Percentiles rank a stretch among this genome's conserved stretches.
phyloP scores from a whole-genome alignment of 352 stramenopile species.

The Pythium plurisporium region DNA sequence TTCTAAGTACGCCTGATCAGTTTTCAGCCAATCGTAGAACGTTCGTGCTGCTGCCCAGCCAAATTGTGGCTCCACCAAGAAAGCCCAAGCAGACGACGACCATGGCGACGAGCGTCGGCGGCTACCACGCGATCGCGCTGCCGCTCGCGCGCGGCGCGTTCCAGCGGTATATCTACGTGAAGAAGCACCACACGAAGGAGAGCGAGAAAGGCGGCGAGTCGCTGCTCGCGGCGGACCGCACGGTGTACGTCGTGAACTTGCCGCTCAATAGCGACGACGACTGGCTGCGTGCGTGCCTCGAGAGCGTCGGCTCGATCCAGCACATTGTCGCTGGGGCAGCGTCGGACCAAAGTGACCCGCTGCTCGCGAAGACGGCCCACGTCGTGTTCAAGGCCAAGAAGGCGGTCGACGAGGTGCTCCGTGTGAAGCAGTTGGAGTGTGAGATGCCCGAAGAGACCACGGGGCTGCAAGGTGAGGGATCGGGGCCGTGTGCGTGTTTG shows the following conservation, averaged over 20 bases:
- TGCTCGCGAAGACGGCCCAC: conserved; percentile 41
- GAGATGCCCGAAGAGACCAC: conserved; percentile 16
- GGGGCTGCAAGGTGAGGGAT: conserved; percentile 32
- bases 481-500: background rate
- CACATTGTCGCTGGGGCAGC: conserved; percentile 35
- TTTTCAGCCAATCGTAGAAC: conserved; percentile 10
- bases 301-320: conserved; percentile 54
- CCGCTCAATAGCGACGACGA: conserved; percentile 36
- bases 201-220: conserved; percentile 33
- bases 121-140: conserved; percentile 75
- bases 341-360: conserved; percentile 19
- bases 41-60: conserved; percentile 9
- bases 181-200: conserved; percentile 59
- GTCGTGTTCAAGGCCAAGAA: conserved; percentile 74
- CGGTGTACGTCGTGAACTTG: conserved; percentile 75
- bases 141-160: conserved; percentile 57
- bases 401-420: conserved; percentile 51
- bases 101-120: conserved; percentile 32
- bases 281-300: conserved; percentile 52
- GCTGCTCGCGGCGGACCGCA: conserved; percentile 50
- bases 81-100: conserved; percentile 3
- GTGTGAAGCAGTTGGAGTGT: conserved; percentile 35
- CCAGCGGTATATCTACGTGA: conserved; percentile 69
- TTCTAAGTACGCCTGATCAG: conserved; percentile 1
- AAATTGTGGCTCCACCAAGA: background rate